Base-by-base conservation (phyloP, 2,329 filamentous ascomycete genomes). In the Colletotrichum brevisporum region DNA sequence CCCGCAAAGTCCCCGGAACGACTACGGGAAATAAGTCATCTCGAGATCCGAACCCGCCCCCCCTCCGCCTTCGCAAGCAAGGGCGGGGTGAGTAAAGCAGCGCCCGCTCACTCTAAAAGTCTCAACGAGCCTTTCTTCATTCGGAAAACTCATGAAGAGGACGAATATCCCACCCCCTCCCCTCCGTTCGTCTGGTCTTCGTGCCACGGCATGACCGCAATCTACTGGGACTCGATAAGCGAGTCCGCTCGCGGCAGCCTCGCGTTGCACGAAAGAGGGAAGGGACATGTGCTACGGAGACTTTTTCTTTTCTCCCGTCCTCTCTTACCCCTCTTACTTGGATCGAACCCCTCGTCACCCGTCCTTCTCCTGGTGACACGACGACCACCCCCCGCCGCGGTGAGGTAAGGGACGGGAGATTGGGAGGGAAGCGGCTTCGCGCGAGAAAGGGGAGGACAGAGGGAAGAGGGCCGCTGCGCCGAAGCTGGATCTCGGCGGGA, bases 211-310 rank as follows among this genome's bases (percentile, higher is more conserved):
- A 65, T 65, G 51, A 24, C 56, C 36, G 53, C 41, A 48, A 56
- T 61, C 67, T 56, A 61, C 55, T 67, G 43, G 56, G 52, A 67
- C 63, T 36, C 54, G 67, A 69, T 69, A 67, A 69, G 63, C 67
- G 67, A 67, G 54, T 61, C 12, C 24, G 27, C 48, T 45, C 47
- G 21, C 24, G 26, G 53, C n/a, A 48, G 61, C n/a, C 31, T 54
- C 41, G 27, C 48, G 63, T 67, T 56, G 39, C 63, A 67, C 45
- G 50, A 45, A 48, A 48, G 45, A 50, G 65, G 48, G 24, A 62
- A 50, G 2, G 50, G 24, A n/a, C 55, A 61, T 69, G 36, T 69
- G 51, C 51, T 60, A 69, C 56, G 63, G 67, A 55, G 51, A 26
- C 18, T 62, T 47, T 66, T 43, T n/a, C n/a, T 24, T 24, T 57